These are phyloP conservation scores for Castanea sativa DNA, from an alignment of 306 rosid genomes.

Conservation along the genomic window DNA sequence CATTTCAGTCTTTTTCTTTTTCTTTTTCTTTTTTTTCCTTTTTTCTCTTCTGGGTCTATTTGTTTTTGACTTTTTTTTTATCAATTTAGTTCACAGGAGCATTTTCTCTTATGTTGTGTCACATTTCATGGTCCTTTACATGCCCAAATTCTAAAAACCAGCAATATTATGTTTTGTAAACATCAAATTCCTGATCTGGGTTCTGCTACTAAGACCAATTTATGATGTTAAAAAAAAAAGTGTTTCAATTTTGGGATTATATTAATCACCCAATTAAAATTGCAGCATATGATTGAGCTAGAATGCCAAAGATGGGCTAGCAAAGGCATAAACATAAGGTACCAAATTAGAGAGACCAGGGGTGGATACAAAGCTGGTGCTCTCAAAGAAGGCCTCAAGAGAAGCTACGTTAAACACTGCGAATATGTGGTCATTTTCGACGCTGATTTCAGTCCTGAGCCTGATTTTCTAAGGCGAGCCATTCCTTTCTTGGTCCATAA, in stretches of 20 bases:
- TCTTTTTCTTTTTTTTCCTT: not conserved
- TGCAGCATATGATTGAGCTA: constrained; percentile 92
- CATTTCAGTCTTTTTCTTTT: not conserved
- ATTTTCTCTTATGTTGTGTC: not conserved
- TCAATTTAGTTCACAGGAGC: not conserved
- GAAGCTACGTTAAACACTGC: constrained; percentile 85
- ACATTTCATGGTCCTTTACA: not conserved
- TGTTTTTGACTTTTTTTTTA: not conserved
- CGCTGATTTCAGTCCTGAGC: constrained; percentile 94
- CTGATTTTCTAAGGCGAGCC: constrained; percentile 79
- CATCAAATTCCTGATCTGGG: constrained; percentile 17
- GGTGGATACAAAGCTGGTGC: constrained; percentile 96
- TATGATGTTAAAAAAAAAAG: not conserved
- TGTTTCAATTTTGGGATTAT: not conserved
- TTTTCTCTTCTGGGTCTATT: not conserved
- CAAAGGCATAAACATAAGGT: constrained; percentile 77
- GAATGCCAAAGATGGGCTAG: constrained; percentile 98
- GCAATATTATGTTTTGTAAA: not conserved
- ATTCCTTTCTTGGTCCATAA: constrained; percentile 85
- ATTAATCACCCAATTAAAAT: not conserved
- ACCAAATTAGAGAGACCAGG: constrained; percentile 88
- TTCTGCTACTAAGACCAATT: not conserved
- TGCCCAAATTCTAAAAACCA: constrained; percentile 5
- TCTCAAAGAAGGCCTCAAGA: constrained; percentile 84
- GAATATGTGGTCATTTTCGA: constrained; percentile 91